These are phyloP conservation scores for Trichoderma arundinaceum DNA, from an alignment of 2,329 filamentous ascomycete species.

Conservation along the genomic window DNA sequence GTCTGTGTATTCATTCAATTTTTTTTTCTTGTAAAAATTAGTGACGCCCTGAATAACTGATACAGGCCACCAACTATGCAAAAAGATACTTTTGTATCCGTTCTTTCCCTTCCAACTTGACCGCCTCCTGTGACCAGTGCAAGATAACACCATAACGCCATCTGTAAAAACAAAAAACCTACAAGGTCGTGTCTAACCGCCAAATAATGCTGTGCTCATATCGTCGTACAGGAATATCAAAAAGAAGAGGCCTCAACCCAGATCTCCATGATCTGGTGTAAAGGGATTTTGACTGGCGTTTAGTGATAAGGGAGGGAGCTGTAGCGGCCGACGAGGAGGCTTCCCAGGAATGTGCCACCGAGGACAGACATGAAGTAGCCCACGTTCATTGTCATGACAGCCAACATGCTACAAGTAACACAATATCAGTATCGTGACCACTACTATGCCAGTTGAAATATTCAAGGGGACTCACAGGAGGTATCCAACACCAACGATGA, in stretches of 20 bases:
- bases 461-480: constrained; percentile 70
- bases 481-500: constrained; percentile 80
- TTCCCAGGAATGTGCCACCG: constrained; percentile 82
- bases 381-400: constrained; percentile 87
- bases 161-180: background rate
- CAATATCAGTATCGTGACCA: background rate
- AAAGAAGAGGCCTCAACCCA: background rate
- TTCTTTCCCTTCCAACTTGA: background rate
- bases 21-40: background rate
- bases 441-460: background rate
- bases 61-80: background rate
- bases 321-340: constrained; percentile 78
- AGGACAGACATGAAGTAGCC: constrained; percentile 85
- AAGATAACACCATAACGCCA: constrained; percentile 3
- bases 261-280: background rate
- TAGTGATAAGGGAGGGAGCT: constrained; percentile 56
- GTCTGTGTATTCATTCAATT: background rate
- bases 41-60: no score
- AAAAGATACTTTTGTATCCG: background rate
- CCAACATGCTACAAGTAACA: constrained; percentile 73
- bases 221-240: background rate
- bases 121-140: background rate
- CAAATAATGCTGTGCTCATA: background rate
- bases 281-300: constrained; percentile 36
- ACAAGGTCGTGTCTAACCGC: background rate